Evolutionary conservation across 2,329 filamentous ascomycete species (phyloP).

Genomic region (Fusarium tricinctum): DNA sequence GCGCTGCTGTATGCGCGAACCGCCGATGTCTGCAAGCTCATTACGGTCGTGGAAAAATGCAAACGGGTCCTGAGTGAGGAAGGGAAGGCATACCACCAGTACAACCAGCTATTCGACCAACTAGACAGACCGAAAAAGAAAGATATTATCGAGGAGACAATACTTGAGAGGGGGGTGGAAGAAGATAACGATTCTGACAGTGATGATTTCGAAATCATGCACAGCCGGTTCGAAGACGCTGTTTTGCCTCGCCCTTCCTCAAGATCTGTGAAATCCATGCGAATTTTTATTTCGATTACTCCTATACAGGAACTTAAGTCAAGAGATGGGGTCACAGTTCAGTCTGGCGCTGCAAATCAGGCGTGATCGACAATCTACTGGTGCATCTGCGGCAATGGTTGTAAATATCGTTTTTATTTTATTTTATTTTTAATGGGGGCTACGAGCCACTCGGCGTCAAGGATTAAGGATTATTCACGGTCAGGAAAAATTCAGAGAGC

Average conservation of each 20-base stretch:
- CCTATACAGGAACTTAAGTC: slow-evolving; percentile 69
- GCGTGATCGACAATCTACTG: slow-evolving; percentile 5
- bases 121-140: slow-evolving; percentile 53
- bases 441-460: slow-evolving; percentile 21
- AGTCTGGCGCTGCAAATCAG: slow-evolving; percentile 58
- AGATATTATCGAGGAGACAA: slow-evolving; percentile 60
- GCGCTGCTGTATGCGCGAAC: slow-evolving; percentile 67
- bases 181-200: slow-evolving; percentile 52
- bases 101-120: slow-evolving; percentile 69
- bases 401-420: background rate
- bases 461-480: slow-evolving; percentile 7
- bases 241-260: slow-evolving; percentile 62
- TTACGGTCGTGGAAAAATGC: slow-evolving; percentile 76
- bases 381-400: background rate
- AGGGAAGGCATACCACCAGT: slow-evolving; percentile 67
- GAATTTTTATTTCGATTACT: slow-evolving; percentile 69
- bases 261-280: slow-evolving; percentile 67
- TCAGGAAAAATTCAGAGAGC: slow-evolving; percentile 10
- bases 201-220: slow-evolving; percentile 70
- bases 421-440: background rate
- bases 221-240: slow-evolving; percentile 69
- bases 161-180: slow-evolving; percentile 51
- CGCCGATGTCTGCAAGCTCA: slow-evolving; percentile 72
- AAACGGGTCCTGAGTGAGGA: slow-evolving; percentile 68
- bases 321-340: slow-evolving; percentile 62